Percentiles rank a stretch among this genome's conserved stretches.
Evolutionary conservation across 2,329 filamentous ascomycete genomes (phyloP).

Genomic region (Aspergillus fumigatus): DNA sequence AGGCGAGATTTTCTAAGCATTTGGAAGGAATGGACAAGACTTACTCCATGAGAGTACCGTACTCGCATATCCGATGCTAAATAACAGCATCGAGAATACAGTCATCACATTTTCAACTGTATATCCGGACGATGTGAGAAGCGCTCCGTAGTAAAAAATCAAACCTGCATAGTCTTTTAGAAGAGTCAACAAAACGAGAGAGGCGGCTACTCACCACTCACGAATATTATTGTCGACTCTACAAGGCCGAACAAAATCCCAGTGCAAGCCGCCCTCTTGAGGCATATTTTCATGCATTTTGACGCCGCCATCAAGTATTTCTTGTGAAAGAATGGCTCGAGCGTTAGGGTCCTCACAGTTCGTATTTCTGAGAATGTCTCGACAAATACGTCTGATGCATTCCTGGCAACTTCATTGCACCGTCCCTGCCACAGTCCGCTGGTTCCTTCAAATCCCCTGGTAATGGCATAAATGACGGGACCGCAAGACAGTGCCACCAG

Average conservation of each 20-base stretch:
- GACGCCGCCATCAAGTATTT: conserved; percentile 56
- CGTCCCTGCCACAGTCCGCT: conserved; percentile 68
- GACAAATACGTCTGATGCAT: conserved; percentile 59
- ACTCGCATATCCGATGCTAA: conserved; percentile 70
- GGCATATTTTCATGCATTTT: conserved; percentile 56
- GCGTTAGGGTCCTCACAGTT: conserved; percentile 68
- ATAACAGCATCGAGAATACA: conserved; percentile 78
- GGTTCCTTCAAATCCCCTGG: conserved; percentile 60
- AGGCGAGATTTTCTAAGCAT: not conserved
- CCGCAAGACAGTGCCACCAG: conserved; percentile 67
- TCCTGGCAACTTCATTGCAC: conserved; percentile 60
- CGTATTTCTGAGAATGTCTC: conserved; percentile 77
- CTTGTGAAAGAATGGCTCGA: conserved; percentile 65
- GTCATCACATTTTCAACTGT: conserved; percentile 60
- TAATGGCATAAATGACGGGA: conserved; percentile 63
- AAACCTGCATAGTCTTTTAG: conserved; percentile 48
- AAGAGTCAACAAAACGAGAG: not conserved
- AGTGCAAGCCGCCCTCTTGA: conserved; percentile 61
- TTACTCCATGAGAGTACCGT: conserved; percentile 61
- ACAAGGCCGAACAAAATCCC: conserved; percentile 74
- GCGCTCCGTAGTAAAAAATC: conserved; percentile 77
- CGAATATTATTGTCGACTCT: conserved; percentile 66
- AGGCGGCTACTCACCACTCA: conserved; percentile 46
- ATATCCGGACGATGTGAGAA: conserved; percentile 53
- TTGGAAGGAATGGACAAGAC: conserved; percentile 4